Percentiles rank a stretch among this genome's conserved stretches.
These are phyloP conservation scores for Eutrema japonicum DNA, from an alignment of 345 rosid genomes.

Conservation along the genomic window DNA sequence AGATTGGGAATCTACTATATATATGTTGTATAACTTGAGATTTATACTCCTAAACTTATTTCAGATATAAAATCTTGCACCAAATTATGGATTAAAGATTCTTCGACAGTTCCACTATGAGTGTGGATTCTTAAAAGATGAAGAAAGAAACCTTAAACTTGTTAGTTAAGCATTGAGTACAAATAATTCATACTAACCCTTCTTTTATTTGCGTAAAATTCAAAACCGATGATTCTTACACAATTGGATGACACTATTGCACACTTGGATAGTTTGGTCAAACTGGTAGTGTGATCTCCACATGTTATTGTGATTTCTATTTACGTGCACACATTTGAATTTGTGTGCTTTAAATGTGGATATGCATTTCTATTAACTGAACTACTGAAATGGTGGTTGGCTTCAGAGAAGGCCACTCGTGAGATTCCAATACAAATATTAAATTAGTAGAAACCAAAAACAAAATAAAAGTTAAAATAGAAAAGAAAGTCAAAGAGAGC, in stretches of 20 bases:
- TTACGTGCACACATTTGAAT: slow-evolving; percentile 22
- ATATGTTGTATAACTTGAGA: not conserved
- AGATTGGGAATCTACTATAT: not conserved
- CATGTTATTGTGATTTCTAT: slow-evolving; percentile 24
- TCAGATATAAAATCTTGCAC: not conserved
- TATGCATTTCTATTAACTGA: slow-evolving; percentile 26
- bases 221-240: slow-evolving; percentile 1
- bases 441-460: slow-evolving; percentile 33
- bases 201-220: slow-evolving; percentile 33
- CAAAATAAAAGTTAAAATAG: not conserved
- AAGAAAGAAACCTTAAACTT: slow-evolving; percentile 30
- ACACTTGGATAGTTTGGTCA: slow-evolving; percentile 34
- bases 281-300: slow-evolving; percentile 20
- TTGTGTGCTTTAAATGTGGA: slow-evolving; percentile 26
- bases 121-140: slow-evolving; percentile 6
- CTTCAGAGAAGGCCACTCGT: slow-evolving; percentile 30
- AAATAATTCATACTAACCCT: slow-evolving; percentile 13
- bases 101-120: slow-evolving; percentile 19
- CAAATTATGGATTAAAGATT: not conserved
- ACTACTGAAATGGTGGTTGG: slow-evolving; percentile 36
- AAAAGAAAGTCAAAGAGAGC: slow-evolving; percentile 2
- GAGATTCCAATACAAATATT: slow-evolving; percentile 35
- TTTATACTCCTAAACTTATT: not conserved
- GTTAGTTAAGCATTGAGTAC: slow-evolving; percentile 35
- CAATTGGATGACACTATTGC: slow-evolving; percentile 17